Conservation (phyloP, 331 rosid genomes). For the Quercus tomentella region DNA sequence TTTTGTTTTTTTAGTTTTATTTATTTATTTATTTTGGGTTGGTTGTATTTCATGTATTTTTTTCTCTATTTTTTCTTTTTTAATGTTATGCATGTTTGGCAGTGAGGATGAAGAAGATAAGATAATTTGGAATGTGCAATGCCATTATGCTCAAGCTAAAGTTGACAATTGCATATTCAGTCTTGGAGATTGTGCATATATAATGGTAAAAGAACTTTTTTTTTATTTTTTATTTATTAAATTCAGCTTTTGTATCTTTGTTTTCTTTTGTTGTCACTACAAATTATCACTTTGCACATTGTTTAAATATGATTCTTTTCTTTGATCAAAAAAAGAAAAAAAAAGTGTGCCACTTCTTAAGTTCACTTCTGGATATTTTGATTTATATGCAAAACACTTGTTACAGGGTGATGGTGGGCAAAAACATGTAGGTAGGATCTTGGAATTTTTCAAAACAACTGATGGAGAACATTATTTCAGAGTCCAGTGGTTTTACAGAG, state of each 20-base stretch:
- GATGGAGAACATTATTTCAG: slow-evolving; percentile 61
- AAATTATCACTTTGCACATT: background rate
- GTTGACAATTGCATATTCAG: slow-evolving; percentile 44
- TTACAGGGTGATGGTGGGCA: slow-evolving; percentile 71
- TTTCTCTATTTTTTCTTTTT: background rate
- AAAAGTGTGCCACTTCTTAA: background rate
- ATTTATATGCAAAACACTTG: slow-evolving; percentile 24
- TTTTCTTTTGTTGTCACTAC: background rate
- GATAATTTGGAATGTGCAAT: slow-evolving; percentile 63
- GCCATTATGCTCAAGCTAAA: slow-evolving; percentile 79
- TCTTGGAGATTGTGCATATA: slow-evolving; percentile 85
- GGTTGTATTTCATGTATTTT: slow-evolving; percentile 2
- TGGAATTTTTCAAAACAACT: slow-evolving; percentile 83
- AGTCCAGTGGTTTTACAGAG: slow-evolving; percentile 89
- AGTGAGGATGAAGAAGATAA: slow-evolving; percentile 81
- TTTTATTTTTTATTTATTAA: background rate
- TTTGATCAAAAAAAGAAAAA: background rate
- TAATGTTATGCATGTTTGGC: slow-evolving; percentile 18
- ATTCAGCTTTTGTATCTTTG: background rate
- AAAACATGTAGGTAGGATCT: slow-evolving; percentile 67
- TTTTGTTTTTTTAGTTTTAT: background rate
- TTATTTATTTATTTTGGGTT: background rate
- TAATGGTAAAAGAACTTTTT: slow-evolving; percentile 47
- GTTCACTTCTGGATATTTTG: background rate
- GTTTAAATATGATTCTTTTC: background rate